phyloP scores from a whole-genome alignment of 495 filamentous ascomycete species.

The Choiromyces venosus region DNA sequence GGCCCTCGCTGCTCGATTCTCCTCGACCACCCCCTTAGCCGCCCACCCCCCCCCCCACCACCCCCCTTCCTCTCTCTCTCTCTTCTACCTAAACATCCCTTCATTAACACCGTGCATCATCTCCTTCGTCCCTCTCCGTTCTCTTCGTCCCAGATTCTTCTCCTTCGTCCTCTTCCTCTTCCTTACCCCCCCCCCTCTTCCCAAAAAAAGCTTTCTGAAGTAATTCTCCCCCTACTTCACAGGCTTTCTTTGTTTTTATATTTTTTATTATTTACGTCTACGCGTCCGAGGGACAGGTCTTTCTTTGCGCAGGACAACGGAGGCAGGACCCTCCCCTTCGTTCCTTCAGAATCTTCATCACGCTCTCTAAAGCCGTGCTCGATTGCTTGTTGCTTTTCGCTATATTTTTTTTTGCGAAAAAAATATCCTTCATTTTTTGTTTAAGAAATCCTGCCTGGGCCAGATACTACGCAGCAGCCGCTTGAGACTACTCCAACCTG shows the following conservation, averaged over 20 bases:
- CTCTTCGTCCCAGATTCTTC: conserved; percentile 34
- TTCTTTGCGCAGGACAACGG: conserved; percentile 44
- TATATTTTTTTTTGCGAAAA: not conserved
- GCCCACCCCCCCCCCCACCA: conserved; percentile 33
- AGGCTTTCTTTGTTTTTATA: conserved; percentile 43
- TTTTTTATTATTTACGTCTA: conserved; percentile 42
- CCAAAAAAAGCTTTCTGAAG: conserved; percentile 41
- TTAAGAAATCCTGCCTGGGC: conserved; percentile 1
- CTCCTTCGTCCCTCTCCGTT: conserved; percentile 38
- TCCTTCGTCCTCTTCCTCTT: conserved; percentile 34
- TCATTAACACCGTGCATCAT: conserved; percentile 43
- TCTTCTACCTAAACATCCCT: conserved; percentile 30
- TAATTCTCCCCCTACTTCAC: conserved; percentile 40
- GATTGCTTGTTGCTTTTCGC: not conserved
- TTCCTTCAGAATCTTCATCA: conserved; percentile 41
- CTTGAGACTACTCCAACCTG: conserved; percentile 30
- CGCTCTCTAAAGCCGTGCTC: conserved; percentile 21
- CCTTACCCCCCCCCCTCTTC: conserved; percentile 36
- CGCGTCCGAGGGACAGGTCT: conserved; percentile 43
- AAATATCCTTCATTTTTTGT: not conserved
- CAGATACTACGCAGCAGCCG: conserved; percentile 24
- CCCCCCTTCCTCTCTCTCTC: conserved; percentile 19
- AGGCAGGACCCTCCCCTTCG: conserved; percentile 44
- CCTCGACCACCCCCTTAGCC: conserved; percentile 31
- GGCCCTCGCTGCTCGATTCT: conserved; percentile 32